phyloP scores from a whole-genome alignment of 495 filamentous ascomycete genomes.

The Podospora conica region DNA sequence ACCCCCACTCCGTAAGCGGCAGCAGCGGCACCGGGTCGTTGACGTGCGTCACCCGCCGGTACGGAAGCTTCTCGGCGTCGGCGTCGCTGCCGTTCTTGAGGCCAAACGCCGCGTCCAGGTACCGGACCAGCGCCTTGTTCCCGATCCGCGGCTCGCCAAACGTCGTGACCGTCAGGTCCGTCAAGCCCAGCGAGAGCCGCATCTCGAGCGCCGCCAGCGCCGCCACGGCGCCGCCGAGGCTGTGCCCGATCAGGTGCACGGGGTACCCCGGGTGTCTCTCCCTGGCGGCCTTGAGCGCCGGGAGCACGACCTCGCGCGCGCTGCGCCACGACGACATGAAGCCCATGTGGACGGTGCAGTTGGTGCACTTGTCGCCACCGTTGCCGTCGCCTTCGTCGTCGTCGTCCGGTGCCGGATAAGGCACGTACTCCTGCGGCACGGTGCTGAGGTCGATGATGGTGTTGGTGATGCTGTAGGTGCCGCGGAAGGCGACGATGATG shows the following conservation, averaged over 20 bases:
- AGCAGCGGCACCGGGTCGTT: constrained; percentile 87
- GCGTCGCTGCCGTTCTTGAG: constrained; percentile 26
- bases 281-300: constrained; percentile 48
- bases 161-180: constrained; percentile 68
- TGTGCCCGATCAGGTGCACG: constrained; percentile 79
- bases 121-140: constrained; percentile 63
- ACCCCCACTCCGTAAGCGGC: constrained; percentile 82
- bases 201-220: constrained; percentile 76
- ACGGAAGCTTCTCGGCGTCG: constrained; percentile 35
- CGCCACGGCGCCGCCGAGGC: constrained; percentile 87
- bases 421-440: constrained; percentile 81
- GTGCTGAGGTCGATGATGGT: constrained; percentile 83
- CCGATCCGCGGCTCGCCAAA: constrained; percentile 89
- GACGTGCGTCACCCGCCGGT: constrained; percentile 76
- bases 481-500: constrained; percentile 89
- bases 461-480: constrained; percentile 89
- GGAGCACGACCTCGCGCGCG: constrained; percentile 58
- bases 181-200: constrained; percentile 51
- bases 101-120: constrained; percentile 60
- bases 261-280: constrained; percentile 61
- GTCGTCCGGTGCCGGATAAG: constrained; percentile 60
- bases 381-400: constrained; percentile 39
- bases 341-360: constrained; percentile 88
- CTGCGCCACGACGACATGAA: constrained; percentile 79
- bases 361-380: constrained; percentile 48